Evolutionary conservation across 2,329 filamentous ascomycete species (phyloP), one percentile per base, ranked within the genome.

Genomic region (Xylariaceae sp.): DNA sequence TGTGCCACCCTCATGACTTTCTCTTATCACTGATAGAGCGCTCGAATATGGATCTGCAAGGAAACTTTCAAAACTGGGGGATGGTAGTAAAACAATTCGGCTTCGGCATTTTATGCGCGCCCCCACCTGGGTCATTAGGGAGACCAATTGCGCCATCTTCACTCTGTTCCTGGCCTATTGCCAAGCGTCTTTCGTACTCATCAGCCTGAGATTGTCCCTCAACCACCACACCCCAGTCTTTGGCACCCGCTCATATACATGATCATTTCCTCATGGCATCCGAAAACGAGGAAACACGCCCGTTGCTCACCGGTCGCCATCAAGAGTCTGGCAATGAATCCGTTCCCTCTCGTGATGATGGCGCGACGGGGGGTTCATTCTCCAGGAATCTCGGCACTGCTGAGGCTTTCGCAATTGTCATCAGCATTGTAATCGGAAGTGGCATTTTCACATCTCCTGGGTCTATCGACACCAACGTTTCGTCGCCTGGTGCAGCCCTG

Each of bases 401-500:
- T 14, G 69, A 71, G 33, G 70, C 70, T 0, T 87, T 87, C 60
- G 82, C 82, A 19, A 83, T 88, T 43, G 76, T 87, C 36, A 80
- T 87, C 58, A 84, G 82, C 64, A 83, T 87, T 58, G 84, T 87
- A 51, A 86, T 88, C 44, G 86, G 86, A 6, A 85, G 82, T 49
- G 85, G 86, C 29, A 82, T 88, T 16, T 88, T 88, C 63, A 87
- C 86, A 0, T 87, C 85, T 1, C 85, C 85, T 0, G 83, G 84
- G 0, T 79, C 84, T 9, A 85, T 88, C 56, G 84, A 87, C 65
- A 80, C 80, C 14, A 86, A 87, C 62, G 84, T 87, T 2, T 83
- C 84, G 0, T 87, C 85, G 0, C 85, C 85, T 0, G 85, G 82
- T 7, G 74, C 76, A 1, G 83, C 84, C 2, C 65, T 88, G 31